Percentiles rank a stretch among this genome's conserved stretches.
These are phyloP conservation scores for Perkinsus chesapeaki DNA, from an alignment of 169 alveolate genomes.

Conservation along the genomic window DNA sequence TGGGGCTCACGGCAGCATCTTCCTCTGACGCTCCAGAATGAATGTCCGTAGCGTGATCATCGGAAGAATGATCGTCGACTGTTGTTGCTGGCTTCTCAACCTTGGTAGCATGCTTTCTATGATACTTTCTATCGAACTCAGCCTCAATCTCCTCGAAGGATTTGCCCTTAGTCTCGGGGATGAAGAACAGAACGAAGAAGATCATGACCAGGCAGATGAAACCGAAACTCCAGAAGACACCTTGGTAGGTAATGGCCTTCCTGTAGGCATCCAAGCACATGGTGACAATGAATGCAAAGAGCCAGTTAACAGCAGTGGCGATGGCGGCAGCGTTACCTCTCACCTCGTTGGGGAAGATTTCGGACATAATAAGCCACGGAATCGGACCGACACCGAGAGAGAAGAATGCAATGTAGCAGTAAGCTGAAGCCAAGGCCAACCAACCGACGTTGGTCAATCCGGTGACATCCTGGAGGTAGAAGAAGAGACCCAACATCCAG, in stretches of 20 bases:
- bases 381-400: not conserved
- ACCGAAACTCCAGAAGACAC: slow-evolving; percentile 1
- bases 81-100: not conserved
- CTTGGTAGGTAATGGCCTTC: not conserved
- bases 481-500: not conserved
- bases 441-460: not conserved
- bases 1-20: not conserved
- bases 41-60: too few species aligned
- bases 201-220: not conserved
- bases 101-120: not conserved
- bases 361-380: not conserved
- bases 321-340: slow-evolving; percentile 1
- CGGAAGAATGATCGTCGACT: not conserved
- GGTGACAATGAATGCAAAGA: not conserved
- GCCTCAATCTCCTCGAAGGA: not conserved
- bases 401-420: not conserved
- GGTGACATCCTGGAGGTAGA: not conserved
- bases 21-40: too few species aligned
- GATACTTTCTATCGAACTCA: not conserved
- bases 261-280: not conserved
- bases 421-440: not conserved
- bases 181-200: not conserved
- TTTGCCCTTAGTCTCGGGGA: not conserved
- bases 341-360: not conserved
- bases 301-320: slow-evolving; percentile 1